These are phyloP conservation scores for Thelephora terrestris DNA, from an alignment of 1,284 basidiomycete genomes.

Conservation along the genomic window DNA sequence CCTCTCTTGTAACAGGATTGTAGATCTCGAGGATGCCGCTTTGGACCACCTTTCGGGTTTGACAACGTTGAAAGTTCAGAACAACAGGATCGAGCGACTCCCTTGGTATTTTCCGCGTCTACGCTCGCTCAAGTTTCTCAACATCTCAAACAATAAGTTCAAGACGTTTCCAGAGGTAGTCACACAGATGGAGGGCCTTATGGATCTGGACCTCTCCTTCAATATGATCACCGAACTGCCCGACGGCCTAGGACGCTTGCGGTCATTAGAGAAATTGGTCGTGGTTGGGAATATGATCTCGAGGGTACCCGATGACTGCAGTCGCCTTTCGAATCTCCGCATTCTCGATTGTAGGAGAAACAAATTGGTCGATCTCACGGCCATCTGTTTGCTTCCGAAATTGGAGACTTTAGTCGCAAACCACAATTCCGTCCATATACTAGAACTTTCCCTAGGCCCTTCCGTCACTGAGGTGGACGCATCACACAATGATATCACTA, in stretches of 20 bases:
- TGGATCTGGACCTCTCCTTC: slow-evolving; percentile 92
- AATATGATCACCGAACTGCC: slow-evolving; percentile 84
- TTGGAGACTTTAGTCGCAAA: slow-evolving; percentile 67
- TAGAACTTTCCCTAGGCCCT: slow-evolving; percentile 69
- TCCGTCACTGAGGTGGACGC: slow-evolving; percentile 54
- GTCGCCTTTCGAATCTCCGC: slow-evolving; percentile 51
- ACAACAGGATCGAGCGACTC: slow-evolving; percentile 85
- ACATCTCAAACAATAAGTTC: slow-evolving; percentile 98
- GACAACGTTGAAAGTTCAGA: slow-evolving; percentile 72
- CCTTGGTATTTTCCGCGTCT: slow-evolving; percentile 82
- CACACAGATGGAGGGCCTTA: slow-evolving; percentile 62
- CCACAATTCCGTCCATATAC: slow-evolving; percentile 71
- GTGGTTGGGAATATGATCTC: slow-evolving; percentile 85
- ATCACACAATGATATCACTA: slow-evolving; percentile 77
- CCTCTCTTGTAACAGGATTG: slow-evolving; percentile 89
- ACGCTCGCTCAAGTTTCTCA: slow-evolving; percentile 66
- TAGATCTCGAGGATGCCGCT: slow-evolving; percentile 79
- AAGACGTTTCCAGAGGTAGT: slow-evolving; percentile 72
- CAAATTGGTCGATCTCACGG: slow-evolving; percentile 63
- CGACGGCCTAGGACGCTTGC: slow-evolving; percentile 66
- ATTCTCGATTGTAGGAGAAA: slow-evolving; percentile 82
- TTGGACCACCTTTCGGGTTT: slow-evolving; percentile 75
- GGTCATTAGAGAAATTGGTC: slow-evolving; percentile 65
- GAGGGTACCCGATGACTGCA: slow-evolving; percentile 63
- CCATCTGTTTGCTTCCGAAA: slow-evolving; percentile 61